Base-by-base conservation (phyloP, 2,329 filamentous ascomycete genomes). In the Diplodia mutila region DNA sequence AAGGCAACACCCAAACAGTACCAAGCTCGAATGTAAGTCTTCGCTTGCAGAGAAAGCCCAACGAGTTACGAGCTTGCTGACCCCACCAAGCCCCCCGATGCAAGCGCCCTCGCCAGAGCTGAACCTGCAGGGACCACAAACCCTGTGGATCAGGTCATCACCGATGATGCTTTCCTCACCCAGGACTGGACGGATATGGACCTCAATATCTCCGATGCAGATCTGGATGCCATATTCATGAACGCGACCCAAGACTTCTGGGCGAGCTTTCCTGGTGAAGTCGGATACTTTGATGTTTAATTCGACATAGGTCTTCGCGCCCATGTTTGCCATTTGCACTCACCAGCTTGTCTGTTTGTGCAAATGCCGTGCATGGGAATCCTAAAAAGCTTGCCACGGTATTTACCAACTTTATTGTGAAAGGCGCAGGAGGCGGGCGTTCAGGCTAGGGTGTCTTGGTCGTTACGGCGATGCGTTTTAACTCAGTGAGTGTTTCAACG, bases 161-260 rank as follows among this genome's bases (percentile, higher is more conserved):
- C 54, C 5, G 66, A 64, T 18, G 55, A 63, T 34, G 59, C 66
- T 3, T 67, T 64, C 0, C 67, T 77, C 29, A 75, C 78, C 39
- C 73, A 72, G 2, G 77, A 78, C 37, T 75, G 76, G 49, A 76
- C 77, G 61, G 74, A 75, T 48, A 61, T 78, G 5, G 73, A 77
- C 12, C 77, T 77, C 54, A 74, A 78, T 29, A 69, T 79, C 46
- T 73, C 73, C 0, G 76, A 75, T 39, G 75, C 75, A 4, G 78
- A 78, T 21, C 70, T 80, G 54, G 76, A 79, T 54, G 75, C 76
- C n/a, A 75, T 78, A 66, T 76, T 79, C 72, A 75, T 77, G 65
- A 76, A 73, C 65, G 76, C 76, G 9, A 79, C 78, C 32, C 77
- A 79, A 66, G 78, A 79, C 7, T 80, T 80, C 48, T 80, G 78